phyloP scores from a whole-genome alignment of 139 green algal genomes.

The Eudorina sp. region DNA sequence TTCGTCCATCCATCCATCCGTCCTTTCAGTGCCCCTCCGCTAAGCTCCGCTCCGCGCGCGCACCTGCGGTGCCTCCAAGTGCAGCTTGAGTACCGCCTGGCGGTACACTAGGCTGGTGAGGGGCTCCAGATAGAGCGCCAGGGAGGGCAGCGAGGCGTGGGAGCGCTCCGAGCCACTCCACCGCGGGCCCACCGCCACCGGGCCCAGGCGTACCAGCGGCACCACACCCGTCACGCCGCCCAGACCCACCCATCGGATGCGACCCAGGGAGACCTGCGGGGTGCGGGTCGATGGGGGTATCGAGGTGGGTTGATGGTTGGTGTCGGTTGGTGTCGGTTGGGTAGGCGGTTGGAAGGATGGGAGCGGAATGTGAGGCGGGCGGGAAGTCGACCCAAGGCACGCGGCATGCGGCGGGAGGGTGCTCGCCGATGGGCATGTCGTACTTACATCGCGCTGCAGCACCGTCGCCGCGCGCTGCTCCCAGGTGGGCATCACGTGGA shows the following conservation, averaged over 20 bases:
- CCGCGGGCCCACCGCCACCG: slow-evolving; percentile 58
- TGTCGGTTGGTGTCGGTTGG: too few relatives aligned
- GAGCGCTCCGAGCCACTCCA: slow-evolving; percentile 65
- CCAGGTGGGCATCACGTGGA: slow-evolving; percentile 48
- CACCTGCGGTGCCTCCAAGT: slow-evolving; percentile 44
- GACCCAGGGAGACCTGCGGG: slow-evolving; percentile 62
- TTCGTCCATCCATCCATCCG: too few relatives aligned
- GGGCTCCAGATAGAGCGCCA: slow-evolving; percentile 70
- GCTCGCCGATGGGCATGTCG: too few relatives aligned
- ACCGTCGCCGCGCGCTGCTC: slow-evolving; percentile 23
- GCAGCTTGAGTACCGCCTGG: slow-evolving; percentile 69
- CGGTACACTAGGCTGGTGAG: slow-evolving; percentile 69
- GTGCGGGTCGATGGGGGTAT: too few relatives aligned
- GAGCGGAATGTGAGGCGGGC: too few relatives aligned
- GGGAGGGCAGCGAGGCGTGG: slow-evolving; percentile 34
- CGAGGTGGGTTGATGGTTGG: too few relatives aligned
- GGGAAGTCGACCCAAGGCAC: too few relatives aligned
- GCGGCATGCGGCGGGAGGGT: too few relatives aligned
- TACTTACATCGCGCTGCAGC: slow-evolving; percentile 61
- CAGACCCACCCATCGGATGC: slow-evolving; percentile 62
- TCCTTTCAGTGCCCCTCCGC: too few relatives aligned
- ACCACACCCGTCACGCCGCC: slow-evolving; percentile 68
- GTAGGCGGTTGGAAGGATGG: neutral
- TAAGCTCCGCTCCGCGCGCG: too few relatives aligned
- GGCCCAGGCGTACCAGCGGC: slow-evolving; percentile 71